Conservation (phyloP, 1,284 basidiomycete species). For the Xerocomus alliaceus region DNA sequence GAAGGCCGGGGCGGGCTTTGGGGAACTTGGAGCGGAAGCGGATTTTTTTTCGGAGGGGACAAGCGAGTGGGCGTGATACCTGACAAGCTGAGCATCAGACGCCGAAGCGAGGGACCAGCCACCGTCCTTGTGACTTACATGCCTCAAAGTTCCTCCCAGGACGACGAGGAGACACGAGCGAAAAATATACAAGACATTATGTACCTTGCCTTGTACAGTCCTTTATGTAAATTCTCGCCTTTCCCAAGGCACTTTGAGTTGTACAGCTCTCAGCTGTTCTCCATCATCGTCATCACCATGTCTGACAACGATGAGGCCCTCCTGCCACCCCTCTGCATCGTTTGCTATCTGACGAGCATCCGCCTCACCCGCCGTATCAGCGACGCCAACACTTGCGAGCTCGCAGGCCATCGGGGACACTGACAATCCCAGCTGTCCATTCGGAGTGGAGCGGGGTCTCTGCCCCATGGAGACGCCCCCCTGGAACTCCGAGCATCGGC, state of each 20-base stretch:
- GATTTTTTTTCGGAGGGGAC: slow-evolving; percentile 33
- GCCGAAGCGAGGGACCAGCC: not conserved
- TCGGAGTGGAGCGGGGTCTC: not conserved
- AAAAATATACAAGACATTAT: slow-evolving; percentile 26
- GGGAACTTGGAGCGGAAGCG: slow-evolving; percentile 40
- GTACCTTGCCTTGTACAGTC: slow-evolving; percentile 21
- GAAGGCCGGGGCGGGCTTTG: slow-evolving; percentile 15
- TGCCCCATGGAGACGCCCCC: not conserved
- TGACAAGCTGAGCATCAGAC: slow-evolving; percentile 7
- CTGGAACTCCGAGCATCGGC: slow-evolving; percentile 13
- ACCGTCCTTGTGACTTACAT: slow-evolving; percentile 35
- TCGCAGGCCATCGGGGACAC: too few species aligned
- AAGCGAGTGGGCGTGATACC: slow-evolving; percentile 30
- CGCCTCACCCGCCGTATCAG: not conserved
- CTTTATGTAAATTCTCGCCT: slow-evolving; percentile 38
- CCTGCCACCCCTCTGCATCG: too few species aligned
- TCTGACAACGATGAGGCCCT: too few species aligned
- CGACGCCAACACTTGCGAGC: not conserved
- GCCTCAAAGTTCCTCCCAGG: not conserved
- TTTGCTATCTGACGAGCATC: too few species aligned
- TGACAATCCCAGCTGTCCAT: not conserved
- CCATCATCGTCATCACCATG: not conserved
- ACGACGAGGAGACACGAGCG: not conserved
- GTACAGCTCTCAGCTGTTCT: slow-evolving; percentile 4
- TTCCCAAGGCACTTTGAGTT: slow-evolving; percentile 31